These are phyloP conservation scores for Cornus florida DNA, from an alignment of 148 eudicot species.

Conservation along the genomic window DNA sequence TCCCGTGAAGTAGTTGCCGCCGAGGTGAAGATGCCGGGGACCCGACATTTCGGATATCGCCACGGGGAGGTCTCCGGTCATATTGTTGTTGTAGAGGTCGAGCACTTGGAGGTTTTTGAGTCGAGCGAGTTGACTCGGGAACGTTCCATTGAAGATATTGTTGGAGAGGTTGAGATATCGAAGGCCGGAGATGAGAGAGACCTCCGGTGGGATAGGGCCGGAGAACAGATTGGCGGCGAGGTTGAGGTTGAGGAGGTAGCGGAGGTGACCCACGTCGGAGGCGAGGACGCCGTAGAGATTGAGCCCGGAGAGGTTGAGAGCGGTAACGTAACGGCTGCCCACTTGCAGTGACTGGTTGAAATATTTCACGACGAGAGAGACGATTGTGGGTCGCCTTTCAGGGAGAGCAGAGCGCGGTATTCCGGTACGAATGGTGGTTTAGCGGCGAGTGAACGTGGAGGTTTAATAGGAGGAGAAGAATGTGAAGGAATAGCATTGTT, in stretches of 20 bases:
- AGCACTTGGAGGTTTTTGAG: conserved; percentile 45
- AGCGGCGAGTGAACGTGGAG: conserved; percentile 21
- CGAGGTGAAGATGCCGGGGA: conserved; percentile 67
- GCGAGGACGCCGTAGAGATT: conserved; percentile 75
- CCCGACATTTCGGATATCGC: conserved; percentile 27
- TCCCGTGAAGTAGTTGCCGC: conserved; percentile 79
- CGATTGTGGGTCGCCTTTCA: conserved; percentile 60
- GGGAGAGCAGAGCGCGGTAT: conserved; percentile 48
- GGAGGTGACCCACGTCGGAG: conserved; percentile 40
- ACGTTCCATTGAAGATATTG: conserved; percentile 56
- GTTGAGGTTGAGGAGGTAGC: conserved; percentile 42
- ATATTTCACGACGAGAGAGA: conserved; percentile 62
- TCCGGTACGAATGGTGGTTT: conserved; percentile 41
- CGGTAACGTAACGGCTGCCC: conserved; percentile 49
- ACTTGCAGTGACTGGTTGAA: conserved; percentile 56
- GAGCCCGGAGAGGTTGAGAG: conserved; percentile 49
- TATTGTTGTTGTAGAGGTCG: conserved; percentile 75
- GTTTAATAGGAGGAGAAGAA: conserved; percentile 28
- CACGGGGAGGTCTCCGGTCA: conserved; percentile 53
- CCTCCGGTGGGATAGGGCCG: conserved; percentile 51
- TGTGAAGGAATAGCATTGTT: conserved; percentile 37
- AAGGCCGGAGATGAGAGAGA: conserved; percentile 45
- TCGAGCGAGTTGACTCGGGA: conserved; percentile 41
- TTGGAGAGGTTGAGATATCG: conserved; percentile 62
- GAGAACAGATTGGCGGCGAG: conserved; percentile 45